These are phyloP conservation scores for Colletotrichum tofieldiae DNA, from an alignment of 2,329 filamentous ascomycete genomes.

Conservation along the genomic window DNA sequence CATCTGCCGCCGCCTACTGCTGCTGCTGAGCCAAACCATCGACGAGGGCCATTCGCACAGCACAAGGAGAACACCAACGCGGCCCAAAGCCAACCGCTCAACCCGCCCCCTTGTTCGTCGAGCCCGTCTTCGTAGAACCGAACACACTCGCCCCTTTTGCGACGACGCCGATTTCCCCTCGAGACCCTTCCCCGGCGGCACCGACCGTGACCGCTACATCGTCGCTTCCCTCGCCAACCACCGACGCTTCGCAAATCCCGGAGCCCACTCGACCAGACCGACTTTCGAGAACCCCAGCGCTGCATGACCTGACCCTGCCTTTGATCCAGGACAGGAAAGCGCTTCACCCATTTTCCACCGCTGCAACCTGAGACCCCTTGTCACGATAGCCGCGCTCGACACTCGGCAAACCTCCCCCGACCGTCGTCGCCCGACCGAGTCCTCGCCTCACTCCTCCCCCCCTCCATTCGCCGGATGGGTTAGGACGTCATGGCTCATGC, in stretches of 20 bases:
- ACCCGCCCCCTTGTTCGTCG: slow-evolving; percentile 4
- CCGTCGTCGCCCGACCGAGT: slow-evolving; percentile 10
- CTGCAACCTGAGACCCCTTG: neutral
- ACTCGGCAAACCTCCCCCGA: neutral
- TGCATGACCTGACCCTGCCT: slow-evolving; percentile 39
- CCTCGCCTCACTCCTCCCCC: slow-evolving; percentile 13
- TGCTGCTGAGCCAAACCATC: slow-evolving; percentile 7
- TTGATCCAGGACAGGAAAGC: slow-evolving; percentile 24
- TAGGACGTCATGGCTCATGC: slow-evolving; percentile 71
- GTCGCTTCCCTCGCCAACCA: slow-evolving; percentile 26
- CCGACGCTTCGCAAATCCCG: slow-evolving; percentile 8
- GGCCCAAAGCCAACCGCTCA: slow-evolving; percentile 12
- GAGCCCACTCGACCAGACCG: slow-evolving; percentile 28
- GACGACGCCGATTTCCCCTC: slow-evolving; percentile 31
- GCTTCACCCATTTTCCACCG: slow-evolving; percentile 34
- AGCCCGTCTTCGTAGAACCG: neutral
- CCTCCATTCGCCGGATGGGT: slow-evolving; percentile 56
- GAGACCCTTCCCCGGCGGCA: slow-evolving; percentile 9
- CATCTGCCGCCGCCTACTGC: neutral
- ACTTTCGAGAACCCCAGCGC: slow-evolving; percentile 31
- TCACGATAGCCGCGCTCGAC: slow-evolving; percentile 29
- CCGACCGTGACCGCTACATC: slow-evolving; percentile 40
- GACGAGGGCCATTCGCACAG: slow-evolving; percentile 14
- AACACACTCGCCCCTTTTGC: slow-evolving; percentile 14
- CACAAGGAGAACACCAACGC: neutral